Percentiles rank a stretch among this genome's conserved stretches.
phyloP scores from a whole-genome alignment of 1,284 basidiomycete species.

The Porodaedalea pini region DNA sequence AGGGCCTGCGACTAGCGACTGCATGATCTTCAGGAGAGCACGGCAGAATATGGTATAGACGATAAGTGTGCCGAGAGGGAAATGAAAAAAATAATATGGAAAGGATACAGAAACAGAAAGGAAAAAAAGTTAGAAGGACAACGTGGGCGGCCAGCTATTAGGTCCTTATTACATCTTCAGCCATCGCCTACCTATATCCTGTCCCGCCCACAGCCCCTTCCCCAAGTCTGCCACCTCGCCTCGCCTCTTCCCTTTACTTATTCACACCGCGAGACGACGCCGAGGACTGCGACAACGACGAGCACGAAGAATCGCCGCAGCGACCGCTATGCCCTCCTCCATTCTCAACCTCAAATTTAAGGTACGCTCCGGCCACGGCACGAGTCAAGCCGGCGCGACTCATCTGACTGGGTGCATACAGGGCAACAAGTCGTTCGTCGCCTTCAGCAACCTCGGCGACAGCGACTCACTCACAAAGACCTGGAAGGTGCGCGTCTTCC shows the following conservation, averaged over 20 bases:
- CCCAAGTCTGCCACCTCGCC: not conserved
- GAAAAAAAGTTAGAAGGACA: not conserved
- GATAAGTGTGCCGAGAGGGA: too few species aligned
- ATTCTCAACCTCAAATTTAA: constrained; percentile 87
- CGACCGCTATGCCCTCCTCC: constrained; percentile 38
- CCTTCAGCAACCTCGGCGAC: constrained; percentile 81
- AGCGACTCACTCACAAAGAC: constrained; percentile 78
- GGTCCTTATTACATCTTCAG: constrained; percentile 1
- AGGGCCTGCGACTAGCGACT: too few species aligned
- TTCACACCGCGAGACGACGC: not conserved
- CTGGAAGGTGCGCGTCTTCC: constrained; percentile 59
- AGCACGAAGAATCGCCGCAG: not conserved
- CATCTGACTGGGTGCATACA: constrained; percentile 29
- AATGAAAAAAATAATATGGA: too few species aligned
- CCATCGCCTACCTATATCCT: not conserved
- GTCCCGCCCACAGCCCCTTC: not conserved
- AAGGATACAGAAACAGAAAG: not conserved
- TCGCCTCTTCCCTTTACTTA: not conserved
- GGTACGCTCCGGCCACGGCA: constrained; percentile 35
- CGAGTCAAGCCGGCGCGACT: constrained; percentile 23
- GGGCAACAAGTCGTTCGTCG: constrained; percentile 89
- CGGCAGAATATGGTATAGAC: too few species aligned
- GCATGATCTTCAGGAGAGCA: too few species aligned
- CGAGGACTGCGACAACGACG: not conserved
- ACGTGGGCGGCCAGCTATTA: not conserved